A percentile compares a stretch with the other conserved stretches of the same genome.
These are phyloP conservation scores for Mycosarcoma mackinlayi DNA, from an alignment of 1,284 basidiomycete species.

Conservation along the genomic window DNA sequence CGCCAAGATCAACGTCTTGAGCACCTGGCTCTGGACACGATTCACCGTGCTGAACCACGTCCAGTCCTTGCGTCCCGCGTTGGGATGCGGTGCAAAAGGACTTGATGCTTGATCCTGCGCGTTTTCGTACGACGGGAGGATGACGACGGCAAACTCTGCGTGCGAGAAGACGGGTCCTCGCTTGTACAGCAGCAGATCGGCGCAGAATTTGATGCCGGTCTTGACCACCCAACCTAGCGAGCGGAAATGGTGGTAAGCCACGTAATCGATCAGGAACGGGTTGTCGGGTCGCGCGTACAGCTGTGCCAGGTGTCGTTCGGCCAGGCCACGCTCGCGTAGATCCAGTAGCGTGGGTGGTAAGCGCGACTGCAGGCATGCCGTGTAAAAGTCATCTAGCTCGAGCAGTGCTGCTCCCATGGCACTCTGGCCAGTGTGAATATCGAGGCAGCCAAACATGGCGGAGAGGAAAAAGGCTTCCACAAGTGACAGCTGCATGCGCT, in stretches of 20 bases:
- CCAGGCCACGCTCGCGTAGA: slow-evolving; percentile 25
- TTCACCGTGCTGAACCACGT: slow-evolving; percentile 97
- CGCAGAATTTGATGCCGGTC: slow-evolving; percentile 95
- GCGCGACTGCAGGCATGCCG: slow-evolving; percentile 37
- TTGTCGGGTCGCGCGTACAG: slow-evolving; percentile 75
- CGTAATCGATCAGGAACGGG: slow-evolving; percentile 90
- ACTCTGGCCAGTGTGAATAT: slow-evolving; percentile 70
- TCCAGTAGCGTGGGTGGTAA: slow-evolving; percentile 25
- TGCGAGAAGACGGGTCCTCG: slow-evolving; percentile 94
- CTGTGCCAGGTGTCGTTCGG: slow-evolving; percentile 29
- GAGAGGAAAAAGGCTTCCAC: slow-evolving; percentile 92
- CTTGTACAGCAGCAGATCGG: slow-evolving; percentile 93
- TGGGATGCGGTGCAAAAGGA: slow-evolving; percentile 57
- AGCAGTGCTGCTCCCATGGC: slow-evolving; percentile 6
- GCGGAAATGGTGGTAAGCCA: slow-evolving; percentile 92
- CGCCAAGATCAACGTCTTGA: slow-evolving; percentile 74
- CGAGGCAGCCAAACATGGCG: slow-evolving; percentile 85
- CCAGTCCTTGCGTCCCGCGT: slow-evolving; percentile 77
- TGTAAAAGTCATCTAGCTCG: slow-evolving; percentile 41
- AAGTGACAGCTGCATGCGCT: slow-evolving; percentile 90
- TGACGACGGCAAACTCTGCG: slow-evolving; percentile 92
- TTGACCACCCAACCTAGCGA: slow-evolving; percentile 98
- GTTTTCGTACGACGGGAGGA: slow-evolving; percentile 90
- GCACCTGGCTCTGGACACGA: slow-evolving; percentile 94
- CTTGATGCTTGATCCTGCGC: slow-evolving; percentile 74